Evolutionary conservation across 352 stramenopile species (phyloP), one percentile per base, ranked within the genome.

Genomic region (Phytophthora sp.): DNA sequence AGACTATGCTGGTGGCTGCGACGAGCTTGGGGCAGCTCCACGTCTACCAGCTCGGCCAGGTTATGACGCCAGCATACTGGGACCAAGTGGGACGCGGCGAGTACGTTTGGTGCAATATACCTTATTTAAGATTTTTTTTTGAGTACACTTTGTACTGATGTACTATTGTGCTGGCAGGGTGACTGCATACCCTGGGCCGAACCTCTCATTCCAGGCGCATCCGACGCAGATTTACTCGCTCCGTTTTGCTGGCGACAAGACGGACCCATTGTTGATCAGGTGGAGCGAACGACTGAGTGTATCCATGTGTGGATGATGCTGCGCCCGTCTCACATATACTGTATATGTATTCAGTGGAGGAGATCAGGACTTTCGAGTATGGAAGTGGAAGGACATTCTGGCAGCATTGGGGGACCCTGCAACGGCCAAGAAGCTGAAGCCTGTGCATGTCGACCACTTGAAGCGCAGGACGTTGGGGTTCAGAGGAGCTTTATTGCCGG

Each of bases 311-410:
- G 27, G 41, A 38, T 44, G n/a, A n/a, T n/a, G n/a, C n/a, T n/a
- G n/a, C n/a, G n/a, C n/a, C n/a, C n/a, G n/a, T n/a, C n/a, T n/a
- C n/a, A n/a, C n/a, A n/a, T n/a, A n/a, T n/a, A n/a, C n/a, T n/a
- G n/a, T n/a, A n/a, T n/a, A n/a, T n/a, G n/a, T n/a, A n/a, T n/a
- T n/a, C n/a, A 93, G 84, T 59, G 84, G 82, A 36, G 82, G 82
- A n/a, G 84, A 93, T 45, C 82, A 90, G 55, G 84, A 93, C 46
- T 86, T 90, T 63, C 81, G 84, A 13, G 78, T 91, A 31, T 93
- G 84, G 84, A 75, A 65, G n/a, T 93, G 84, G 84, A 76, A 74
- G 38, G 73, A 91, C 29, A 86, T 93, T 42, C 44, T 76, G 9
- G 51, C 57, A n/a, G 80, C 78, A 16, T n/a, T 84, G 47, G 57